phyloP scores from a whole-genome alignment of 257 asterid genomes.

The Salvia rosmarinus region DNA sequence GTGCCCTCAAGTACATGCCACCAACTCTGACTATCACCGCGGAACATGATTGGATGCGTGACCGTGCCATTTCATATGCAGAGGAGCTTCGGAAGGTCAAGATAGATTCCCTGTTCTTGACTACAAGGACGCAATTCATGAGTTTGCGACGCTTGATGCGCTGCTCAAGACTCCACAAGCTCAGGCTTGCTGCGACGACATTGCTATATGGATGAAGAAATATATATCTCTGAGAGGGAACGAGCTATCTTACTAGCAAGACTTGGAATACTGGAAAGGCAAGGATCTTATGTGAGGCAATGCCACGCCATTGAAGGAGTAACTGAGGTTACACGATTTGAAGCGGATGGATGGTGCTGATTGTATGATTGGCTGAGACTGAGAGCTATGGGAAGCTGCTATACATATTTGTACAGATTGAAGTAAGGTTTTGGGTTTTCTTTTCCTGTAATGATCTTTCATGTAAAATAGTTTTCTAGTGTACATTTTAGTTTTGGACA shows the following conservation, averaged over 20 bases:
- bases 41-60: constrained; percentile 90
- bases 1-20: constrained; percentile 67
- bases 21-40: constrained; percentile 84
- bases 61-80: constrained; percentile 77
- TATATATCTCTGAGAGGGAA: constrained; percentile 80
- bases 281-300: no score
- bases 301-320: no score
- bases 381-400: constrained; percentile 5
- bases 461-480: constrained; percentile 24
- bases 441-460: constrained; percentile 8
- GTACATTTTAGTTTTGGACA: constrained; percentile 21
- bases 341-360: neutral
- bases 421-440: constrained; percentile 14
- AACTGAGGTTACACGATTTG: neutral
- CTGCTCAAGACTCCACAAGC: constrained; percentile 75
- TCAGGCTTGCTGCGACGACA: constrained; percentile 78
- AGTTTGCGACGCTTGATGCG: constrained; percentile 73
- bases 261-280: neutral
- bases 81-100: constrained; percentile 83
- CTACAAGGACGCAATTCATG: constrained; percentile 79
- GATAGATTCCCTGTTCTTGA: constrained; percentile 76
- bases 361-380: neutral
- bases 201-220: constrained; percentile 83
- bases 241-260: constrained; percentile 67
- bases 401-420: constrained; percentile 32